These are phyloP conservation scores for Talaromyces islandicus DNA, from an alignment of 2,329 filamentous ascomycete genomes.

Conservation along the genomic window DNA sequence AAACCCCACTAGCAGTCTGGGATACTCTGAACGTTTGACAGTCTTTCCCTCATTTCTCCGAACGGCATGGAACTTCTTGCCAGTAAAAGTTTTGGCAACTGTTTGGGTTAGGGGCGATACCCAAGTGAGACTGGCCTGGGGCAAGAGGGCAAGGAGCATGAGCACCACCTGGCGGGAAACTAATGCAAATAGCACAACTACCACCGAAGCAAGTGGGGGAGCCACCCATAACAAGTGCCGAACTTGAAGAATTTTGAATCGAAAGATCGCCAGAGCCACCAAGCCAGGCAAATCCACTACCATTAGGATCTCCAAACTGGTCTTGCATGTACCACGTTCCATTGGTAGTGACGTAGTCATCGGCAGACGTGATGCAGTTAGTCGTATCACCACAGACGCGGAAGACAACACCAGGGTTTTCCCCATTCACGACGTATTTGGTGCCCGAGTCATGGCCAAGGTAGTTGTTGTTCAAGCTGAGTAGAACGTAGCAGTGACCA, in stretches of 20 bases:
- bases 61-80: conserved; percentile 7
- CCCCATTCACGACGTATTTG: conserved; percentile 7
- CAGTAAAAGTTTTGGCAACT: conserved; percentile 7
- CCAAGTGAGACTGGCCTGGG: conserved; percentile 8
- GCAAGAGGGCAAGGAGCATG: conserved; percentile 7
- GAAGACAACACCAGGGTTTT: conserved; percentile 9
- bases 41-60: background rate
- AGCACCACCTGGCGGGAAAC: conserved; percentile 8
- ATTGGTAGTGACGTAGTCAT: conserved; percentile 3
- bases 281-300: conserved; percentile 7
- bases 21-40: no score
- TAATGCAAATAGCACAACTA: conserved; percentile 7
- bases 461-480: conserved; percentile 6
- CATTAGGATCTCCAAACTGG: conserved; percentile 5
- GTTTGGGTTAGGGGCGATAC: conserved; percentile 6
- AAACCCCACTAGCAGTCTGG: no score
- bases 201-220: conserved; percentile 2
- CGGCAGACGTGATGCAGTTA: background rate
- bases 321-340: conserved; percentile 9
- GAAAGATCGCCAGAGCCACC: conserved; percentile 2
- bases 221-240: conserved; percentile 1
- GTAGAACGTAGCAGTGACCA: conserved; percentile 6
- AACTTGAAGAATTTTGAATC: background rate
- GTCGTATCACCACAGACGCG: conserved; percentile 4
- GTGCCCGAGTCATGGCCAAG: conserved; percentile 3